Conservation (phyloP, 2,329 filamentous ascomycete species). For the Corinectria fuckeliana region DNA sequence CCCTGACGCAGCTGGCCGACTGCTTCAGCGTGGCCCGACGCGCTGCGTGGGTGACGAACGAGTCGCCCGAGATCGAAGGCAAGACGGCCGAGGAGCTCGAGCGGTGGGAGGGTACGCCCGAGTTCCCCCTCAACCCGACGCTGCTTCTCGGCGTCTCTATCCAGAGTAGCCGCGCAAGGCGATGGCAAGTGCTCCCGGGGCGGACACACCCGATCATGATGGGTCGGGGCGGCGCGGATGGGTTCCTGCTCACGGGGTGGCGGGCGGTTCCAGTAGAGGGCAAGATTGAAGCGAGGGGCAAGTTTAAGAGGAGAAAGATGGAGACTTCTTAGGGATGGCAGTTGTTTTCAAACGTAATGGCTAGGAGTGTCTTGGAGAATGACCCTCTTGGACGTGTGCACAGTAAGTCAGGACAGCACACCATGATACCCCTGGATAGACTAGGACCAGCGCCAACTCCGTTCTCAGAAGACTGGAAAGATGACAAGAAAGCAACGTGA, state of each 20-base stretch:
- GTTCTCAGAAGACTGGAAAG: conserved; percentile 8
- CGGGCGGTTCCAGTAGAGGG: conserved; percentile 81
- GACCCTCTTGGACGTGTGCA: conserved; percentile 11
- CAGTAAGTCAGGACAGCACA: conserved; percentile 24
- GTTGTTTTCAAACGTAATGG: conserved; percentile 2
- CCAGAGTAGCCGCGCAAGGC: conserved; percentile 78
- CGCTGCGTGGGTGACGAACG: conserved; percentile 71
- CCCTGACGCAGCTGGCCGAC: conserved; percentile 78
- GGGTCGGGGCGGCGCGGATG: conserved; percentile 83
- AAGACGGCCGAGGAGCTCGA: conserved; percentile 58
- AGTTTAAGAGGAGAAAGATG: conserved; percentile 73
- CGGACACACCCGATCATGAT: conserved; percentile 96
- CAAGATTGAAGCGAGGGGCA: conserved; percentile 82
- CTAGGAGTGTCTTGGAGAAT: conserved; percentile 1
- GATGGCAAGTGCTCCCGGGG: conserved; percentile 91
- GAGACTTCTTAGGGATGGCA: conserved; percentile 39
- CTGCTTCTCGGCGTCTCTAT: conserved; percentile 79
- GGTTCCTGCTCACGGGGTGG: conserved; percentile 86
- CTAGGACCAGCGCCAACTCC: conserved; percentile 21
- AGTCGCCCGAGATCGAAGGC: conserved; percentile 54
- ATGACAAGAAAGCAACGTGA: conserved; percentile 1
- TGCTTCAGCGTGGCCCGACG: conserved; percentile 82
- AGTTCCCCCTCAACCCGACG: conserved; percentile 89
- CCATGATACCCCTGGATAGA: conserved; percentile 31
- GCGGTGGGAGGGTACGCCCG: conserved; percentile 65